Base-by-base conservation (phyloP, 345 rosid species). In the Bretschneidera sinensis region DNA sequence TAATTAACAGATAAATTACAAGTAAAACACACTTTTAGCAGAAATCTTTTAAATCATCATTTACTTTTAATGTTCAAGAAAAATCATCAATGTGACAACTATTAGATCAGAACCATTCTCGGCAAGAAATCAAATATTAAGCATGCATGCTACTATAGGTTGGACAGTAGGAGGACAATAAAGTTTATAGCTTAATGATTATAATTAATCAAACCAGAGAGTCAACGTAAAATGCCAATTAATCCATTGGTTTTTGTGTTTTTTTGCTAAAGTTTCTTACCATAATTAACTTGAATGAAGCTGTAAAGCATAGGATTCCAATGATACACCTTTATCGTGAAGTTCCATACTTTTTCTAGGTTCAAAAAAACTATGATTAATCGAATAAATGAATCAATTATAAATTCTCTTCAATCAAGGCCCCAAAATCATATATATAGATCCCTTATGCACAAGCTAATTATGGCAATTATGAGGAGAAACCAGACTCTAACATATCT, bases 241-340 rank as follows among this genome's bases (percentile, higher is more conserved):
- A n/a, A n/a, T 31, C 9, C 35, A 31, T 31, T 31, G 35, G 9
- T 31, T 31, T 4, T 31, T 31, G 6, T 9, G 9, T 4, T 31
- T 31, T 4, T 28, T 25, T 8, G 0, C 28, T 54, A 19, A 8
- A 43, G 11, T 47, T 43, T 15, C 16, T 23, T 50, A 34, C 48
- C 11, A 48, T 48, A n/a, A n/a, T n/a, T n/a, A n/a, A n/a, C 31
- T 57, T 55, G 22, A 65, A 61, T 43, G 22, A 47, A 24, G 22
- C n/a, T n/a, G 21, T 16, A 39, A 3, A 47, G 55, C 75, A 66
- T 63, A 47, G 75, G 79, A 75, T 75, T 75, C 79, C n/a, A n/a
- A n/a, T n/a, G n/a, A n/a, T n/a, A n/a, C n/a, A n/a, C n/a, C n/a
- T n/a, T n/a, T n/a, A n/a, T n/a, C n/a, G n/a, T n/a, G 23, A 35